phyloP scores from a whole-genome alignment of 768 basidiomycete genomes.

The Hemileccinum rubropunctum region DNA sequence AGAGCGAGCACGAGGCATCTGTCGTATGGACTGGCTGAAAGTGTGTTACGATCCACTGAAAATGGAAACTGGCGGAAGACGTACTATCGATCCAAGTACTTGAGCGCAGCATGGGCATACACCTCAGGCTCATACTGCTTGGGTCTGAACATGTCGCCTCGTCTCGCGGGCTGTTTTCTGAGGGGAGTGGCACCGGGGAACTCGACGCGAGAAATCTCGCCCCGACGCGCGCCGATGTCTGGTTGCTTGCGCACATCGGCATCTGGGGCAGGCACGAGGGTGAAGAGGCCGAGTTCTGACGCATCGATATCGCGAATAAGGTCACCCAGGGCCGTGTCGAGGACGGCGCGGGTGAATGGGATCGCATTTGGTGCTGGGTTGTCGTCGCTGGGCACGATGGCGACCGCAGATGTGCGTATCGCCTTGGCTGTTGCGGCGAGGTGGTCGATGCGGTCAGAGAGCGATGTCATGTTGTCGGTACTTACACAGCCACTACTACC shows the following conservation, averaged over 20 bases:
- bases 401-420: conserved; percentile 45
- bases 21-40: conserved; percentile 42
- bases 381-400: conserved; percentile 27
- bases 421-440: conserved; percentile 50
- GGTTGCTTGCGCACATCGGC: conserved; percentile 28
- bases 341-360: conserved; percentile 64
- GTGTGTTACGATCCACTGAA: conserved; percentile 30
- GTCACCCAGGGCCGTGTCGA: conserved; percentile 61
- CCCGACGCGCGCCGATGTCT: conserved; percentile 27
- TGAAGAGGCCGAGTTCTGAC: conserved; percentile 77
- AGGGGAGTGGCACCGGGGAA: conserved; percentile 74
- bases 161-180: conserved; percentile 41
- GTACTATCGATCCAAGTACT: conserved; percentile 76
- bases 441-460: conserved; percentile 69
- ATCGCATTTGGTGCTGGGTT: conserved; percentile 3
- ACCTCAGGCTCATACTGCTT: conserved; percentile 66
- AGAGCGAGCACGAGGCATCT: conserved; percentile 48
- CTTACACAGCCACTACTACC: conserved; percentile 23
- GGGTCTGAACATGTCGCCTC: conserved; percentile 33
- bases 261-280: conserved; percentile 43
- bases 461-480: conserved; percentile 56
- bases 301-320: conserved; percentile 79
- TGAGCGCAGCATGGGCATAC: conserved; percentile 72
- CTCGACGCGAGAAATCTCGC: conserved; percentile 57
- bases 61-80: conserved; percentile 25